phyloP scores from a whole-genome alignment of 768 basidiomycete species.

The Termitomyces sp. region DNA sequence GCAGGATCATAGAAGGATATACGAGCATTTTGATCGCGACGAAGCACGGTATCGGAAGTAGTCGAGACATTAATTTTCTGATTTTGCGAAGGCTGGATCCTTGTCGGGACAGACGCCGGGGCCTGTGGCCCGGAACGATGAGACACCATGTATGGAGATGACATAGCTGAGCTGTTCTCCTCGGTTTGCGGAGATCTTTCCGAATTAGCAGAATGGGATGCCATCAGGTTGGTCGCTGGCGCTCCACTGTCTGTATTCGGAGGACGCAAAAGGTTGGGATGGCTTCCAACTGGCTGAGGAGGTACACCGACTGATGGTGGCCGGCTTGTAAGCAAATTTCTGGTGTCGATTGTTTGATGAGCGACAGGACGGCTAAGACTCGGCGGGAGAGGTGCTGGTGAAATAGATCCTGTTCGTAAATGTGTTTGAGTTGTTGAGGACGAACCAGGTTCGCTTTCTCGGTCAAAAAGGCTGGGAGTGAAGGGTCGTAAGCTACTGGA shows the following conservation, averaged over 20 bases:
- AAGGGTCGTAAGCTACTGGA: conserved; percentile 16
- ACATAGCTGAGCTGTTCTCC: not conserved
- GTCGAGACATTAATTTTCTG: not conserved
- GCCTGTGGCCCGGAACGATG: conserved; percentile 18
- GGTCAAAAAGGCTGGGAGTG: conserved; percentile 23
- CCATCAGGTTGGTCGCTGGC: conserved; percentile 18
- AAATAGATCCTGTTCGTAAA: conserved; percentile 21
- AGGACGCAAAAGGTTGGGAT: conserved; percentile 34
- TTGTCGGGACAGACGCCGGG: conserved; percentile 22
- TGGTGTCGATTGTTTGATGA: conserved; percentile 9
- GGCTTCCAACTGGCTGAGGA: conserved; percentile 21
- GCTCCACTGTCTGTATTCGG: conserved; percentile 37
- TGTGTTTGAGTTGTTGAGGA: conserved; percentile 17
- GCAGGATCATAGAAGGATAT: conserved; percentile 81
- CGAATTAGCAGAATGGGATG: not conserved
- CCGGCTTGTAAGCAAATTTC: conserved; percentile 13
- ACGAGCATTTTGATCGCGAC: conserved; percentile 62
- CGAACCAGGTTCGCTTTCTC: conserved; percentile 18
- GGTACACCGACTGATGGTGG: conserved; percentile 32
- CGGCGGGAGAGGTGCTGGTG: conserved; percentile 41
- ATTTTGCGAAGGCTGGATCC: conserved; percentile 17
- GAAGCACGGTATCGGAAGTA: conserved; percentile 30
- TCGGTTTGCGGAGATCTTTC: not conserved
- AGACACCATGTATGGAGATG: conserved; percentile 16
- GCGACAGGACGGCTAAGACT: conserved; percentile 16